Evolutionary conservation across 805 yeast species (phyloP), one percentile per base, ranked within the genome.

Genomic region (Blastobotrys muscicola): DNA sequence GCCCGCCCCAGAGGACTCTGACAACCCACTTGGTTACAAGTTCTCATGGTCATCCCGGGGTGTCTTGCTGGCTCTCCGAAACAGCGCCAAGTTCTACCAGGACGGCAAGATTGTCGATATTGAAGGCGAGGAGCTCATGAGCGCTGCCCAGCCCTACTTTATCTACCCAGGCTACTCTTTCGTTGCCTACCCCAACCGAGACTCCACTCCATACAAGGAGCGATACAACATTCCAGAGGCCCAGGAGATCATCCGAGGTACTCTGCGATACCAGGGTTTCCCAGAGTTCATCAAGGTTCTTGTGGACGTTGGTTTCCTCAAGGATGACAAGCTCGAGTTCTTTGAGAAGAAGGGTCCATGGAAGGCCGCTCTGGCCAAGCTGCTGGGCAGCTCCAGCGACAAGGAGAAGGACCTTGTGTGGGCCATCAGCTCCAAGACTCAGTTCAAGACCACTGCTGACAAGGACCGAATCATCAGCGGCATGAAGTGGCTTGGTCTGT

Each of bases 31-130:
- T 64, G 98, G 98, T 56, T 92, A 92, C 79, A 92, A 92, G 74
- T 92, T 92, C 70, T 89, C 97, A 36, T 92, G 98, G 98, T 86
- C 97, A 29, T 89, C 97, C 32, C 81, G 98, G 69, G 98, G 98
- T 69, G 97, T 92, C 35, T 70, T 92, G 61, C 76, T 92, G 59
- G 98, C 98, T 13, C 76, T 92, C 62, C 82, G 95, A 75, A 94
- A 92, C 73, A 70, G 82, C 50, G 98, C 97, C 51, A 79, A 78
- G 57, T 90, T 79, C 73, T 90, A 81, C 77, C 70, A 82, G 68
- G 81, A 86, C 60, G 97, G 96, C 60, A 66, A 85, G 61, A 67
- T 85, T 53, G 95, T 74, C 47, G 75, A 78, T 38, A 80, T 92
- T 59, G 72, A 76, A 46, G 86, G 95, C 40, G 92, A 85, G 66